Base-by-base conservation (phyloP, 139 green algal genomes). In the Nannochloris sp. region DNA sequence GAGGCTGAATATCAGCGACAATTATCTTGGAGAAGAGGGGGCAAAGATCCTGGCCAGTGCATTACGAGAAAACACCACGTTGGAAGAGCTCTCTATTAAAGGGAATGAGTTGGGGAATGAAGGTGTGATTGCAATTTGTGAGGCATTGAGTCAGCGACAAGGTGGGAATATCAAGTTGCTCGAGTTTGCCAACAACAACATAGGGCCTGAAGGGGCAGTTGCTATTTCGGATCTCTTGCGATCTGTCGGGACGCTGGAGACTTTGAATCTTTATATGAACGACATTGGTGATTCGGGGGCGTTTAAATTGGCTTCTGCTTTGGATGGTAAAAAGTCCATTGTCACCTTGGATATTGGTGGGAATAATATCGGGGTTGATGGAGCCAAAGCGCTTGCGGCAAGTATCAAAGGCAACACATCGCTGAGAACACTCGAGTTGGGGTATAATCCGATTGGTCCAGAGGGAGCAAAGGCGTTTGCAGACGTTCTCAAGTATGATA, bases 251-350 rank as follows among this genome's bases (percentile, higher is more conserved):
- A 58, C 75, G 0, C 71, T 98, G 14, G 72, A 76, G 25, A 85
- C 92, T 46, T 71, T 98, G 36, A 94, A 93, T 65, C 63, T 97
- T 21, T 95, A 98, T 82, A 97, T 95, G 87, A 98, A 98, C 71
- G 91, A 98, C 63, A 73, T 98, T 19, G 83, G 85, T 6, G 76
- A 95, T 62, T 68, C 61, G 6, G 92, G 91, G 6, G 67, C 84
- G 4, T 73, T 78, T 11, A 84, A 86, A 63, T 59, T 95, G 5
- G 80, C 75, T 5, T 68, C 80, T 12, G 75, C 88, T 14, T 53
- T 95, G 37, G 79, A 81, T 18, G 23, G n/a, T n/a, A 85, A 79
- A 67, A 65, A 60, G 31, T 72, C n/a, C 3, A 69, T 98, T 18
- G 56, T 76, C 34, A 65, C 57, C 8, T 81, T 98, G n/a, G 92